Evolutionary conservation across 768 basidiomycete genomes (phyloP), one percentile per base, ranked within the genome.

Genomic region (Podaxis pistillaris): DNA sequence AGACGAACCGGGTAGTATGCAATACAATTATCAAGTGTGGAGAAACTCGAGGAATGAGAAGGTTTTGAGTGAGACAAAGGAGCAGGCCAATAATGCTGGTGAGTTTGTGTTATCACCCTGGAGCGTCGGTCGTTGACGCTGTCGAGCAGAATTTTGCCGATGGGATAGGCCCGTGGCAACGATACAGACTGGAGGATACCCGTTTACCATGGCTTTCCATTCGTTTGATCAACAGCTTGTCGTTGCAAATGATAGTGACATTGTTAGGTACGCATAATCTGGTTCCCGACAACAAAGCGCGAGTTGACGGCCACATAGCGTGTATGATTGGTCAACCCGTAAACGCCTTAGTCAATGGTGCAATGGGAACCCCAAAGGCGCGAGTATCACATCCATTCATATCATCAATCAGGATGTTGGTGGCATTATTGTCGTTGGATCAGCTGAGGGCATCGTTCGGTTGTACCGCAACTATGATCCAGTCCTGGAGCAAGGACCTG

Each of bases 11-110:
- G 97, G 97, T 1, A 96, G 93, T 66, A 78, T 91, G 36, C 87
- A 90, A 66, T 98, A 96, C 70, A 98, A 97, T 69, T 91, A 96
- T 70, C 96, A 97, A 69, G 86, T 95, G 0, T 98, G 96, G 96
- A 82, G 96, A 65, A 90, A 96, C 68, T 83, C 89, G 65, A 87
- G 95, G 56, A 97, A 97, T 69, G 95, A 98, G 67, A 81, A 86
- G 61, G 84, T 95, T 54, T 79, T 87, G 19, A 73, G 80, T 36
- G 86, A 90, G 68, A 94, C 92, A 3, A 77, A 82, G 59, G 74
- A 82, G 13, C 90, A 94, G 68, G 85, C 88, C 33, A 79, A 84
- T n/a, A 73, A 82, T 52, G 93, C 96, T 5, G 86, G 96, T 93
- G 67, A 70, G 86, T 65, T 76, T 24, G 24, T 3, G 22, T 41